These are phyloP conservation scores for Yamadazyma akitaensis DNA, from an alignment of 805 yeast species.

Conservation along the genomic window DNA sequence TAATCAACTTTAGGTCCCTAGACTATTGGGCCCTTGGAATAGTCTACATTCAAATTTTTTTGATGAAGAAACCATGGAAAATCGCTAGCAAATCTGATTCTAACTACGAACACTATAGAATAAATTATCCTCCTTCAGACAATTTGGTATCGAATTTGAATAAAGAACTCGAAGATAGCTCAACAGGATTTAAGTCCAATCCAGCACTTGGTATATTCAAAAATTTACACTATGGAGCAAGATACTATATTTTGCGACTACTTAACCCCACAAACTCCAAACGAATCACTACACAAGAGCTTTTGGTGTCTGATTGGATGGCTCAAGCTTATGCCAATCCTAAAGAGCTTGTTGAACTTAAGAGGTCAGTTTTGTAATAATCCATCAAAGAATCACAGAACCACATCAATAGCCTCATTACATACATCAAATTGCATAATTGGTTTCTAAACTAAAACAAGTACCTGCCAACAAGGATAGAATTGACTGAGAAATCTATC, in stretches of 20 bases:
- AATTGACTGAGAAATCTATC: neutral
- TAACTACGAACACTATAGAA: slow-evolving; percentile 19
- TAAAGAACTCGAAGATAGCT: slow-evolving; percentile 24
- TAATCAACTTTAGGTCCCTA: slow-evolving; percentile 12
- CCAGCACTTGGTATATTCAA: slow-evolving; percentile 34
- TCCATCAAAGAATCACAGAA: neutral
- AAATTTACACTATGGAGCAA: slow-evolving; percentile 36
- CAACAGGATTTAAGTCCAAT: slow-evolving; percentile 18
- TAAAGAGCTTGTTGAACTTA: slow-evolving; percentile 25
- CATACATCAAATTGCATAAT: no score
- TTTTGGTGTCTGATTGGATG: slow-evolving; percentile 35
- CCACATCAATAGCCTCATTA: no score
- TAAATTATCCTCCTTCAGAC: slow-evolving; percentile 26
- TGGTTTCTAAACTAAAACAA: no score
- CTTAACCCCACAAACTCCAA: slow-evolving; percentile 29
- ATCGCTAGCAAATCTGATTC: slow-evolving; percentile 30
- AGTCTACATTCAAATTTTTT: slow-evolving; percentile 42
- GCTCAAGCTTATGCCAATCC: slow-evolving; percentile 38
- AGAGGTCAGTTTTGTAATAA: neutral
- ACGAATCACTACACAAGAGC: slow-evolving; percentile 23
- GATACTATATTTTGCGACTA: slow-evolving; percentile 28
- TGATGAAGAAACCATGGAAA: slow-evolving; percentile 49
- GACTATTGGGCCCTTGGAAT: slow-evolving; percentile 56
- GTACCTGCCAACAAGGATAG: neutral
- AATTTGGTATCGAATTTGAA: slow-evolving; percentile 20